These are phyloP conservation scores for Stipa capillata DNA, from an alignment of 176 grass and related monocot species.

Conservation along the genomic window DNA sequence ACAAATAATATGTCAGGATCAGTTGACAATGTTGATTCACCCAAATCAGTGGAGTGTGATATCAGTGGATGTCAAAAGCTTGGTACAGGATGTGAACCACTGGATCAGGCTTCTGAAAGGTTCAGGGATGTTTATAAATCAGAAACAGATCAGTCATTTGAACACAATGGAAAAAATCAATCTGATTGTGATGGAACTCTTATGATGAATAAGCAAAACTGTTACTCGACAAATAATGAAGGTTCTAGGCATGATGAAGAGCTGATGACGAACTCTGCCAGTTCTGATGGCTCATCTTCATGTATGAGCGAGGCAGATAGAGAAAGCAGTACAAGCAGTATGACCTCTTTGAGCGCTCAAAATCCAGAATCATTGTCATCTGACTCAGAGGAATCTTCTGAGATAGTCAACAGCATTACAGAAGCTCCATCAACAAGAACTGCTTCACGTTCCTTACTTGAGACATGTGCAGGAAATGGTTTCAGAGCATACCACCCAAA, in stretches of 20 bases:
- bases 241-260: constrained; percentile 36
- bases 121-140: constrained; percentile 18
- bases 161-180: background rate
- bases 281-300: constrained; percentile 67
- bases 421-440: constrained; percentile 27
- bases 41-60: constrained; percentile 22
- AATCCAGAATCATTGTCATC: constrained; percentile 71
- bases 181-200: constrained; percentile 22
- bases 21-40: constrained; percentile 15
- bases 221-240: constrained; percentile 19
- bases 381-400: constrained; percentile 67
- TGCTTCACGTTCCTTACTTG: constrained; percentile 37
- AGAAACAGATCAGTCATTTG: constrained; percentile 14
- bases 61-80: constrained; percentile 19
- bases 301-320: constrained; percentile 76
- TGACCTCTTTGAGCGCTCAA: constrained; percentile 50
- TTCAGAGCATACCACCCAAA: constrained; percentile 51
- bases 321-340: constrained; percentile 60
- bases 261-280: constrained; percentile 29
- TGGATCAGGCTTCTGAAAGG: constrained; percentile 23
- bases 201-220: constrained; percentile 12
- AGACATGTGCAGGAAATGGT: constrained; percentile 35
- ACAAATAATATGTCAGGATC: constrained; percentile 16
- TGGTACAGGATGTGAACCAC: constrained; percentile 3
- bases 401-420: constrained; percentile 14